Evolutionary conservation across 345 rosid genomes (phyloP).

Genomic region (Lepidium sativum): DNA sequence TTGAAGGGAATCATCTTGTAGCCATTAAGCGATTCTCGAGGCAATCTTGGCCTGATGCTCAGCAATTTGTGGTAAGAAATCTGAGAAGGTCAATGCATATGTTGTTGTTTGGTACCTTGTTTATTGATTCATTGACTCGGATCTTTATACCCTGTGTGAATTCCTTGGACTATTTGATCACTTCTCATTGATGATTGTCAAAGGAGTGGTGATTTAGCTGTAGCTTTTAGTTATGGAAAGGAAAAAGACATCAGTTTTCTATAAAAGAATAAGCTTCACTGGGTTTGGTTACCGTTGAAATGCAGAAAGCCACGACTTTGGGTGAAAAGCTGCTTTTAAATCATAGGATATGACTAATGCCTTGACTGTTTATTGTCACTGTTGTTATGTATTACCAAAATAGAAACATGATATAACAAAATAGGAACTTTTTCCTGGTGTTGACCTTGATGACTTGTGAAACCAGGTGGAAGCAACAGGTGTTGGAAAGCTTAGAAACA

Average conservation of each 20-base stretch:
- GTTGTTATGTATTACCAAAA: no score
- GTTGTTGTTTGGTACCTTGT: not conserved
- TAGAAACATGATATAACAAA: not conserved
- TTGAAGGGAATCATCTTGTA: conserved; percentile 53
- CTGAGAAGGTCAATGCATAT: not conserved
- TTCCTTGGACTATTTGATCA: no score
- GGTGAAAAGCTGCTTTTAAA: conserved; percentile 1
- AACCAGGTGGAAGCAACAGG: conserved; percentile 76
- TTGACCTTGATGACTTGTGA: conserved; percentile 18
- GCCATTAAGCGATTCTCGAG: conserved; percentile 91
- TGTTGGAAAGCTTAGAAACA: conserved; percentile 79
- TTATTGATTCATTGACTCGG: not conserved
- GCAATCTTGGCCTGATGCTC: conserved; percentile 96
- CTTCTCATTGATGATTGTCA: no score
- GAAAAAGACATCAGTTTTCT: no score
- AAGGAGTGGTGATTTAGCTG: no score
- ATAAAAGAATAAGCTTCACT: no score
- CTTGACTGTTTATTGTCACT: no score
- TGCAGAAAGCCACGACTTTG: no score
- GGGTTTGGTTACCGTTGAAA: no score
- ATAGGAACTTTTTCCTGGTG: not conserved
- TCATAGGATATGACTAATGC: not conserved
- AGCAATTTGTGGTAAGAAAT: conserved; percentile 64
- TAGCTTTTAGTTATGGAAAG: no score
- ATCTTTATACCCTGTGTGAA: no score